Base-by-base conservation (phyloP, 164 flowering plant genomes). In the Tetracentron sinense region DNA sequence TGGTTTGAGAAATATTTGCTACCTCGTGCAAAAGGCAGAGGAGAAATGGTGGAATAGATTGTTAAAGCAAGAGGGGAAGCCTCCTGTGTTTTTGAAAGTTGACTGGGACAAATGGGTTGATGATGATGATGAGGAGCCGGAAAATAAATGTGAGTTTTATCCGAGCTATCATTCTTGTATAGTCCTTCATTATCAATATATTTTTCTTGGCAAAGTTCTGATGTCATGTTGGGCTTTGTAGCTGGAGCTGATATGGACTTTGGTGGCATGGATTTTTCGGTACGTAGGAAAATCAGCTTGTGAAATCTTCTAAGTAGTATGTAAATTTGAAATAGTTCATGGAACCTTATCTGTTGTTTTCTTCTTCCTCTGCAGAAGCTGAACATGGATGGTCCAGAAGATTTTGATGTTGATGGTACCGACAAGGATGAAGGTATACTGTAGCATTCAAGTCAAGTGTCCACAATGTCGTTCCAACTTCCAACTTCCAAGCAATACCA, bases 21-120 rank as follows among this genome's bases (percentile, higher is more conserved):
- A 80, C 69, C 68, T 83, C 23, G 71, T 87, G 49, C 69, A 84
- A 75, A 90, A 90, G 64, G 84, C 79, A 2, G 94, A 87, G 74
- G 73, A 74, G 23, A 78, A 80, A 65, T 87, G 96, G 92, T 90
- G 96, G 96, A 66, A 63, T 35, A 85, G 82, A 57, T 72, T 85
- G 66, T 42, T 85, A 6, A 82, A 77, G 70, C 81, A 78, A 56
- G 89, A 71, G 27, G 96, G 92, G 5, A 89, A 76, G 63, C 75
- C 88, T 17, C 92, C 87, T 2, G 72, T 70, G 11, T 86, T 78
- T 56, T 27, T 89, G 59, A 82, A 83, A 64, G 87, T 83, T 68
- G 92, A 89, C 62, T 89, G 90, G 90, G 89, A 85, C 51, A 86
- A 83, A 66, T 89, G 96, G 96, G 77, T 83, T 33, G 90, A 89